These are phyloP conservation scores for Neonectria coccinea DNA, from an alignment of 2,329 filamentous ascomycete species.

Conservation along the genomic window DNA sequence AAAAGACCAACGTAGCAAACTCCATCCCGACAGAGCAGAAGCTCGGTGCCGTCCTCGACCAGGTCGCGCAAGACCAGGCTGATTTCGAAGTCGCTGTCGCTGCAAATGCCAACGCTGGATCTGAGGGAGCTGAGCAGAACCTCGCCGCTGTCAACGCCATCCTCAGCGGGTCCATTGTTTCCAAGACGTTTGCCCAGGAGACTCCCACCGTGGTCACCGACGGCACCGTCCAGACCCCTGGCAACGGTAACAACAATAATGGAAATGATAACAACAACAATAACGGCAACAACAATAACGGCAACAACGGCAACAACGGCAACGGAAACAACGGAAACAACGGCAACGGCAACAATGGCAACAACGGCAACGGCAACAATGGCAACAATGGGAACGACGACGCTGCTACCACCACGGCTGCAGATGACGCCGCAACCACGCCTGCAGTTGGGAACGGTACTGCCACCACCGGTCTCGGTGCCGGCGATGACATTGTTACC, in stretches of 20 bases:
- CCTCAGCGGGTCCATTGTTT: slow-evolving; percentile 46
- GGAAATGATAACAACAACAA: slow-evolving; percentile 19
- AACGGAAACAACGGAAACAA: slow-evolving; percentile 8
- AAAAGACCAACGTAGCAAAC: slow-evolving; percentile 57
- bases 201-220: slow-evolving; percentile 47
- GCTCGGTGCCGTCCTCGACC: slow-evolving; percentile 57
- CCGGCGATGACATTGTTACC: slow-evolving; percentile 6
- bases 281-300: slow-evolving; percentile 11
- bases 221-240: slow-evolving; percentile 22
- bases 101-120: slow-evolving; percentile 58
- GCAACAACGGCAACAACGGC: slow-evolving; percentile 28
- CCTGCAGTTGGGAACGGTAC: slow-evolving; percentile 1
- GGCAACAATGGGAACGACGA: slow-evolving; percentile 20
- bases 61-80: slow-evolving; percentile 63
- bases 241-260: slow-evolving; percentile 22
- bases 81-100: slow-evolving; percentile 58
- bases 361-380: slow-evolving; percentile 11
- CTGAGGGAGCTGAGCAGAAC: slow-evolving; percentile 44
- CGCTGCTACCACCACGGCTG: slow-evolving; percentile 2
- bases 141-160: slow-evolving; percentile 55
- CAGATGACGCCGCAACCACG: slow-evolving; percentile 4
- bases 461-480: background rate
- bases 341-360: slow-evolving; percentile 25
- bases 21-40: slow-evolving; percentile 60
- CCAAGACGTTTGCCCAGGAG: slow-evolving; percentile 48